Conservation (phyloP, 495 filamentous ascomycete genomes). For the Penicillium paradoxum region DNA sequence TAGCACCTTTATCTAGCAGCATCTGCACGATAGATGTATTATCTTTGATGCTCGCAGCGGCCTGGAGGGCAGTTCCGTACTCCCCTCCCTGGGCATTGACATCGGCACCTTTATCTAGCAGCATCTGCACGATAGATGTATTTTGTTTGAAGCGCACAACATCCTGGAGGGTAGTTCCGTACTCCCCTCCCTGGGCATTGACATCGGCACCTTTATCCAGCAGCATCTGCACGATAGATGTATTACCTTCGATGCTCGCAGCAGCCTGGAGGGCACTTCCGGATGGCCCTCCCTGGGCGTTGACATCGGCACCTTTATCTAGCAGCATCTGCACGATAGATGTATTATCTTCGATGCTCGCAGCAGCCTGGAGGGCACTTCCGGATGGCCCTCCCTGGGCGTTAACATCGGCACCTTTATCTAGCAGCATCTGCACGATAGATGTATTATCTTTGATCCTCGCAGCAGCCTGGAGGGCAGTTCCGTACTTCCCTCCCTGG, state of each 20-base stretch:
- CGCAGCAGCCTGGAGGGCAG: conserved; percentile 18
- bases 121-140: conserved; percentile 11
- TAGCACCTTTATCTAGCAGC: conserved; percentile 11
- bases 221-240: conserved; percentile 20
- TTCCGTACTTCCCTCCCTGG: conserved; percentile 14
- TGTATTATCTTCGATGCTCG: conserved; percentile 5
- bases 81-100: conserved; percentile 11
- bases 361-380: conserved; percentile 19
- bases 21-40: conserved; percentile 7
- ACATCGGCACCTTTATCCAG: conserved; percentile 20
- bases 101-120: conserved; percentile 17
- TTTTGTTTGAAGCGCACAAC: conserved; percentile 8
- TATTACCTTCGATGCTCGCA: no score
- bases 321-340: conserved; percentile 13
- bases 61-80: conserved; percentile 22
- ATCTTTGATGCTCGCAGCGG: background rate
- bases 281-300: conserved; percentile 3
- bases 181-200: no score
- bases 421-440: conserved; percentile 12
- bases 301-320: conserved; percentile 16
- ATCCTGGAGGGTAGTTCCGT: no score
- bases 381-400: conserved; percentile 1
- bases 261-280: conserved; percentile 18
- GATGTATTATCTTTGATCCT: background rate
- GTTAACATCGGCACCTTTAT: conserved; percentile 17